Evolutionary conservation across 2,329 filamentous ascomycete genomes (phyloP), one percentile per base, ranked within the genome.

Genomic region (Anthostomella pinea): DNA sequence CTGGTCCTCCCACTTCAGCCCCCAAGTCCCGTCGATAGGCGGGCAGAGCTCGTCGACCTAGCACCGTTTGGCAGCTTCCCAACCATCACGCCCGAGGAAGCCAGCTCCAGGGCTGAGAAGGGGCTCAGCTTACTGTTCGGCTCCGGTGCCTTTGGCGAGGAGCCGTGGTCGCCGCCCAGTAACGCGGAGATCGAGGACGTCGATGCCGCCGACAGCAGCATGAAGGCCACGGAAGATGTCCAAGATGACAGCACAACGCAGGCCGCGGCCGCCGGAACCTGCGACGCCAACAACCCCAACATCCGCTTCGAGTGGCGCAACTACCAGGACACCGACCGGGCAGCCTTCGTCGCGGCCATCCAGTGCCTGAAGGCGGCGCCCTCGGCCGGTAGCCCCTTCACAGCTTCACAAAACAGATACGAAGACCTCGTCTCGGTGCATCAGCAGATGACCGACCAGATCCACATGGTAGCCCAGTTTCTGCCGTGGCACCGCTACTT

Each of bases 401-500:
- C 40, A 5, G 53, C 51, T 19, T 49, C 58, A 5, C 31, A 41
- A 26, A 62, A 45, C 41, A 52, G 62, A 19, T 67, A 62, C 38
- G 63, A 65, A 15, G 64, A 66, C 38, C 52, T 67, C 15, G 56
- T 64, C 31, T 59, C 60, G 23, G 59, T 61, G 5, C 64, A 67
- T 48, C 59, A 60, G 39, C 52, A 53, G 24, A 51, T 59, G 35
- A 62, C 58, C 3, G 41, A 45, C n/a, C 24, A 25, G 9, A 58
- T 60, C 21, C 59, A 64, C 48, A 59, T 52, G 43, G 49, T 51
- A 6, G 57, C 52, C 33, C 48, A 58, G 20, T 68, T 68, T 52
- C 52, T 68, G 2, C 53, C 59, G 11, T 68, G 62, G 61, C 65
- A 68, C 53, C 56, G 65, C 15, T 63, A 60, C 48, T 66, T 60